Conservation (phyloP, 345 rosid species). For the Pugionium cornutum region DNA sequence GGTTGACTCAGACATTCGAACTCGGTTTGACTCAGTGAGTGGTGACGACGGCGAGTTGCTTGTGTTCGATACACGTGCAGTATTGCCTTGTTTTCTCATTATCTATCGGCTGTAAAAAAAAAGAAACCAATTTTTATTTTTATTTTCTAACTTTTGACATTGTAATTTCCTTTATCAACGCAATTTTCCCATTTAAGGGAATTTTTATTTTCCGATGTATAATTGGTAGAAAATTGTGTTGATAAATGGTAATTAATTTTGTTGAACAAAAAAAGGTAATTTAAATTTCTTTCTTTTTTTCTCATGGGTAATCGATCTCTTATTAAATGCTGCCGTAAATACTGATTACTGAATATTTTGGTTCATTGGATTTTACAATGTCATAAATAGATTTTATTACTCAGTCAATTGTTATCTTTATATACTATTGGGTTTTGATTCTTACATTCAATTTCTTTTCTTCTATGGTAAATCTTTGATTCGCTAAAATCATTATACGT, state of each 20-base stretch:
- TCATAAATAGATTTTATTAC: conserved; percentile 36
- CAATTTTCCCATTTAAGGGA: conserved; percentile 32
- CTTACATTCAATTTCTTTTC: conserved; percentile 31
- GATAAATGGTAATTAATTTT: conserved; percentile 54
- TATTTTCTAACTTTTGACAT: conserved; percentile 6
- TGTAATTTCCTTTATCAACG: conserved; percentile 51
- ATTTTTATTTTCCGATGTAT: conserved; percentile 2
- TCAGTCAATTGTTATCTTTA: conserved; percentile 24
- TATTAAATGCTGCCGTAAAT: conserved; percentile 30
- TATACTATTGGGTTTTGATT: conserved; percentile 15
- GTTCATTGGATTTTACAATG: conserved; percentile 24
- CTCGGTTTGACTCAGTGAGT: conserved; percentile 85
- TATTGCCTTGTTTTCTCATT: conserved; percentile 91
- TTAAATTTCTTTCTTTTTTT: background rate
- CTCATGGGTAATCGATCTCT: background rate
- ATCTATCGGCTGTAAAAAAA: conserved; percentile 83
- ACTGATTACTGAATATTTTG: conserved; percentile 22
- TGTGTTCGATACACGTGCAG: conserved; percentile 85
- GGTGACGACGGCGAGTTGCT: conserved; percentile 80
- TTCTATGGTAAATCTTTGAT: background rate
- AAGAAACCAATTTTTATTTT: conserved; percentile 3
- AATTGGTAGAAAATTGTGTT: conserved; percentile 45
- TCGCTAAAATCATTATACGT: conserved; percentile 20
- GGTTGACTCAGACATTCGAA: conserved; percentile 45
- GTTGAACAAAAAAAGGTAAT: conserved; percentile 21